A percentile compares a stretch with the other conserved stretches of the same genome.
Evolutionary conservation across 1,284 basidiomycete genomes (phyloP).

Genomic region (Peniophora sp.): DNA sequence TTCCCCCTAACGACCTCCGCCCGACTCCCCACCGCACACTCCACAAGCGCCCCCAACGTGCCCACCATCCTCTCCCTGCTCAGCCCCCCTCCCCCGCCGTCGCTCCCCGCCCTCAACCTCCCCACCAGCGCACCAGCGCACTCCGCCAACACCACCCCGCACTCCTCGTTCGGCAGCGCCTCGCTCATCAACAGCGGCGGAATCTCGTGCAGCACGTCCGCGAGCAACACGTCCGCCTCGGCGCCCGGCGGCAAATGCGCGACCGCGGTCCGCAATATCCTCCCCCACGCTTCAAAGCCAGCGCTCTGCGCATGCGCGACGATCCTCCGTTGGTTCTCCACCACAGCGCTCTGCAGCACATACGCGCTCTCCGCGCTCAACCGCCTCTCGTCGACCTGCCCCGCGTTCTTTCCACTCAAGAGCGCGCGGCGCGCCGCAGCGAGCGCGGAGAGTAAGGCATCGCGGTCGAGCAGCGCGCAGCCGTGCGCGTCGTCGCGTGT

Average conservation of each 20-base stretch:
- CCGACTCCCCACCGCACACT: constrained; percentile 72
- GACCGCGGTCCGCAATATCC: constrained; percentile 74
- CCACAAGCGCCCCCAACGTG: constrained; percentile 72
- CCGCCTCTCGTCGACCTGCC: constrained; percentile 56
- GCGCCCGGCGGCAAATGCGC: constrained; percentile 71
- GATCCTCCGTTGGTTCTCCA: constrained; percentile 83
- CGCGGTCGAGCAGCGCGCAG: constrained; percentile 77
- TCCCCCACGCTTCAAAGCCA: constrained; percentile 78
- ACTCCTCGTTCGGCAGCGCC: constrained; percentile 59
- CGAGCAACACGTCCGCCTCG: constrained; percentile 65
- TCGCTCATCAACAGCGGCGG: constrained; percentile 50
- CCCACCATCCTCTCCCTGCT: constrained; percentile 75
- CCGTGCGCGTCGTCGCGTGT: constrained; percentile 64
- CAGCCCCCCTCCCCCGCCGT: constrained; percentile 40
- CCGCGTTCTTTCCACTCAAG: constrained; percentile 59
- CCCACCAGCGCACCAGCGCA: constrained; percentile 77
- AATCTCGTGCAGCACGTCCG: constrained; percentile 79
- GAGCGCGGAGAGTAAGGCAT: constrained; percentile 62
- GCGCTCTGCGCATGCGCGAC: constrained; percentile 64
- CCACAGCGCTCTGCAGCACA: constrained; percentile 73
- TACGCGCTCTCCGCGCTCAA: constrained; percentile 67
- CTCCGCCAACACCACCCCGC: constrained; percentile 77
- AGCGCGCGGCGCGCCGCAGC: constrained; percentile 54
- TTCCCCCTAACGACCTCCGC: constrained; percentile 94
- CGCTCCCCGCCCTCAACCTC: constrained; percentile 64